Evolutionary conservation across 768 basidiomycete genomes (phyloP).

Genomic region (Phanerodontia chrysosporium): DNA sequence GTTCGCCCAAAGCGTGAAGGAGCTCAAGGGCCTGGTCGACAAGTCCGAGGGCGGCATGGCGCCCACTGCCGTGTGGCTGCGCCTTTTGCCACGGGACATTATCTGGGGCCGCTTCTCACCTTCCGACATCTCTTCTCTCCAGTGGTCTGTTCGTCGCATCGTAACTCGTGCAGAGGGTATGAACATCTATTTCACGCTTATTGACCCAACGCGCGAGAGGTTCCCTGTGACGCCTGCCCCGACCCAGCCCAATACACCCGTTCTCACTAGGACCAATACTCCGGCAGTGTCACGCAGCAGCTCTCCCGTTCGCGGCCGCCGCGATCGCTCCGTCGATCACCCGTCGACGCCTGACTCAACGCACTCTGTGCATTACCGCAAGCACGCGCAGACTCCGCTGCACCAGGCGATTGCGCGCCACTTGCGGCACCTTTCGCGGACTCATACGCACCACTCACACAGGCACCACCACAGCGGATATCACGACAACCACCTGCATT

Average conservation of each 20-base stretch:
- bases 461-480: constrained; percentile 11
- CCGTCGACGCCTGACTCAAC: not conserved
- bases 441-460: not conserved
- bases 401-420: constrained; percentile 19
- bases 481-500: constrained; percentile 19
- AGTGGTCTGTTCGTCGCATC: constrained; percentile 44
- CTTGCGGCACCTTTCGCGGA: not conserved
- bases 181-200: constrained; percentile 55
- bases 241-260: constrained; percentile 39
- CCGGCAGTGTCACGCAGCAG: constrained; percentile 34
- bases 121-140: constrained; percentile 48
- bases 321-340: not conserved
- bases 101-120: constrained; percentile 59
- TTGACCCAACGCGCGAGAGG: constrained; percentile 56
- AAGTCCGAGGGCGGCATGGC: constrained; percentile 47
- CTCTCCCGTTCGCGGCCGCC: constrained; percentile 23
- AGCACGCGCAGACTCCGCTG: constrained; percentile 4
- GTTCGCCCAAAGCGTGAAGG: constrained; percentile 36
- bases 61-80: constrained; percentile 46
- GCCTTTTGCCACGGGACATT: constrained; percentile 56
- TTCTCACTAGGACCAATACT: constrained; percentile 30
- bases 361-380: not conserved
- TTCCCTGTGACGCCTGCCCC: constrained; percentile 36
- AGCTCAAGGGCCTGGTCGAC: constrained; percentile 28
- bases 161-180: constrained; percentile 60